These are phyloP conservation scores for Haematococcus lacustris DNA, from an alignment of 139 green algal genomes.

Conservation along the genomic window DNA sequence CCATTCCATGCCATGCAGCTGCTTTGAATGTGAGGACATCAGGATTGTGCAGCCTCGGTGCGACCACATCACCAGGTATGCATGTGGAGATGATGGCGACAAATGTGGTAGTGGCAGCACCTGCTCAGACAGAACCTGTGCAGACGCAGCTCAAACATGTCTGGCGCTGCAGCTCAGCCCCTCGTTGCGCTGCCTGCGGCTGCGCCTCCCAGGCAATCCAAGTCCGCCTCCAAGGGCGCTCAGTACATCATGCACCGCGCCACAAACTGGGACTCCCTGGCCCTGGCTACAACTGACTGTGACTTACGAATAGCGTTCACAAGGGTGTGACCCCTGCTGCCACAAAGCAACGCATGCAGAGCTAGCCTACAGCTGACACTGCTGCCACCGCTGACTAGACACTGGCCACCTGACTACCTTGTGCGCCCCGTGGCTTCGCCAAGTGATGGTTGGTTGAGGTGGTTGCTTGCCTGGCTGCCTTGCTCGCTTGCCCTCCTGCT, in stretches of 20 bases:
- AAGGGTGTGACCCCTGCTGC: constrained; percentile 2
- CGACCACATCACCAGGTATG: constrained; percentile 28
- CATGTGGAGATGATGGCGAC: not conserved
- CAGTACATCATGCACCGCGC: constrained; percentile 48
- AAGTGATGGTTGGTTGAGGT: too few relatives aligned
- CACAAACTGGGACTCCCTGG: constrained; percentile 19
- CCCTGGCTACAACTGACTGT: constrained; percentile 22
- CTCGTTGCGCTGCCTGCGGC: not conserved
- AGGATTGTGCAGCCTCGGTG: constrained; percentile 41
- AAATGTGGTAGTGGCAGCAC: not conserved
- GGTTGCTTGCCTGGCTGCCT: too few relatives aligned
- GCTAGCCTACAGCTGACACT: too few relatives aligned
- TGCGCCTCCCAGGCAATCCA: constrained; percentile 2
- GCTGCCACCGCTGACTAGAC: too few relatives aligned
- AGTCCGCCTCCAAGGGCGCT: constrained; percentile 44
- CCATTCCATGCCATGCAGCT: constrained; percentile 12
- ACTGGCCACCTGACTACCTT: too few relatives aligned
- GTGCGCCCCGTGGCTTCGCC: too few relatives aligned
- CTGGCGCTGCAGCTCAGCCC: not conserved
- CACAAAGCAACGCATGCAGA: too few relatives aligned
- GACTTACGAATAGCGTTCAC: constrained; percentile 18
- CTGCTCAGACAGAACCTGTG: not conserved
- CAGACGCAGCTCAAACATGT: not conserved
- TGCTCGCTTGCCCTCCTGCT: too few relatives aligned
- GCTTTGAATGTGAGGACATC: constrained; percentile 57